phyloP scores from a whole-genome alignment of 768 basidiomycete genomes.

The Austroboletus eburneus region DNA sequence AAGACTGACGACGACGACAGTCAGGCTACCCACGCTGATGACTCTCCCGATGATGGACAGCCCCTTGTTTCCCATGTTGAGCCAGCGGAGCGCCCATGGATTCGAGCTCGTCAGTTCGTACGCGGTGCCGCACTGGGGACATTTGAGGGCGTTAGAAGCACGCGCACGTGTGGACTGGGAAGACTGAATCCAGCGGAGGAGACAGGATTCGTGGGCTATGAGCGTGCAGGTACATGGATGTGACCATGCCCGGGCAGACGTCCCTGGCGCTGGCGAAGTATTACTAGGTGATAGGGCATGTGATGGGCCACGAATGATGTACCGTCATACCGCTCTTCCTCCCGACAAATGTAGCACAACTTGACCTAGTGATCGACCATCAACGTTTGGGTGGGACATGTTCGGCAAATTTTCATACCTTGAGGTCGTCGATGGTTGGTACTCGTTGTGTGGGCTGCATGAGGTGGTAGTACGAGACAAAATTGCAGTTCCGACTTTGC shows the following conservation, averaged over 20 bases:
- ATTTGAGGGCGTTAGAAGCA: slow-evolving; percentile 63
- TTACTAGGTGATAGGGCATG: neutral
- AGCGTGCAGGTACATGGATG: slow-evolving; percentile 82
- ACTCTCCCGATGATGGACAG: slow-evolving; percentile 50
- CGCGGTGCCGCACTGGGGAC: slow-evolving; percentile 66
- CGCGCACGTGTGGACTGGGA: slow-evolving; percentile 57
- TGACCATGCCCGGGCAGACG: slow-evolving; percentile 59
- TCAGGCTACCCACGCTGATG: slow-evolving; percentile 47
- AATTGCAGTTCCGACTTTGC: neutral
- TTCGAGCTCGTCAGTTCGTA: slow-evolving; percentile 69
- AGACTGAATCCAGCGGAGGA: slow-evolving; percentile 75
- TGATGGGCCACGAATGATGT: neutral
- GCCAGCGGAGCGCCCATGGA: slow-evolving; percentile 45
- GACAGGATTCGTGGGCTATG: slow-evolving; percentile 74
- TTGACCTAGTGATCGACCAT: slow-evolving; percentile 44
- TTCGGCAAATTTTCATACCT: slow-evolving; percentile 11
- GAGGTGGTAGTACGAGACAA: slow-evolving; percentile 4
- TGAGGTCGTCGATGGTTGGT: slow-evolving; percentile 34
- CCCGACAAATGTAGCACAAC: slow-evolving; percentile 76
- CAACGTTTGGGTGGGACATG: neutral
- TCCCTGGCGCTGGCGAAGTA: slow-evolving; percentile 35
- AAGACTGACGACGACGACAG: slow-evolving; percentile 49
- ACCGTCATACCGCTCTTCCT: slow-evolving; percentile 59
- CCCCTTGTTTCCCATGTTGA: slow-evolving; percentile 48
- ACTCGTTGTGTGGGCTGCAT: slow-evolving; percentile 25